A percentile compares a stretch with the other conserved stretches of the same genome.
These are phyloP conservation scores for Vitis labrusca DNA, from an alignment of 164 flowering plant species.

Conservation along the genomic window DNA sequence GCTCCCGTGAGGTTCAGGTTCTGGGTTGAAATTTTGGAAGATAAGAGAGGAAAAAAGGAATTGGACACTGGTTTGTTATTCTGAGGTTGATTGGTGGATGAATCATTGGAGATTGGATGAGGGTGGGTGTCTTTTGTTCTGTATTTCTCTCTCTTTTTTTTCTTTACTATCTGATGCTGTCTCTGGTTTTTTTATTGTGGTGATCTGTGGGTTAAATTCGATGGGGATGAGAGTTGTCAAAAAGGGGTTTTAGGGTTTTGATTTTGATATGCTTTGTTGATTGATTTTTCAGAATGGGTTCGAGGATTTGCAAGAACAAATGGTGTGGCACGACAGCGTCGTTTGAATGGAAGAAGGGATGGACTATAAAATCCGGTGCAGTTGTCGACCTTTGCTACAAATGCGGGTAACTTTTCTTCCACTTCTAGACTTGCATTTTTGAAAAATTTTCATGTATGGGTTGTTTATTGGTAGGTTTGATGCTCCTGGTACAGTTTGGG, in stretches of 20 bases:
- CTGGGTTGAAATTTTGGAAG: background rate
- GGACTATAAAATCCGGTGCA: slow-evolving; percentile 67
- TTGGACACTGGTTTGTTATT: too few species aligned
- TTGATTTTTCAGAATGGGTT: slow-evolving; percentile 35
- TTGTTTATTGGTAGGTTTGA: background rate
- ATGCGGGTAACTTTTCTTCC: slow-evolving; percentile 55
- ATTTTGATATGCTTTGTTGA: slow-evolving; percentile 15
- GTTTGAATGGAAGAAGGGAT: slow-evolving; percentile 57
- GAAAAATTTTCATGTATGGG: background rate
- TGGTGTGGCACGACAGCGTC: slow-evolving; percentile 39
- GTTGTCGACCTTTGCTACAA: slow-evolving; percentile 50
- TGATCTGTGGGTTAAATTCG: background rate
- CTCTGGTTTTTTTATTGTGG: background rate
- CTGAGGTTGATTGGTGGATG: background rate
- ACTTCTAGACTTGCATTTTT: background rate
- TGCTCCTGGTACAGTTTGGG: slow-evolving; percentile 15
- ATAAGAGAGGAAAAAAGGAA: too few species aligned
- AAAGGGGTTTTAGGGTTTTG: slow-evolving; percentile 25
- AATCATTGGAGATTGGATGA: background rate
- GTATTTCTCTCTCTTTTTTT: background rate
- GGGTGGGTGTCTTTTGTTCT: background rate
- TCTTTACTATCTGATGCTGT: background rate
- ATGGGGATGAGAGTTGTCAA: background rate
- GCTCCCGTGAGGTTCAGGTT: background rate
- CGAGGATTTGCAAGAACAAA: slow-evolving; percentile 60